These are phyloP conservation scores for Malassezia psittaci DNA, from an alignment of 1,284 basidiomycete genomes.

Conservation along the genomic window DNA sequence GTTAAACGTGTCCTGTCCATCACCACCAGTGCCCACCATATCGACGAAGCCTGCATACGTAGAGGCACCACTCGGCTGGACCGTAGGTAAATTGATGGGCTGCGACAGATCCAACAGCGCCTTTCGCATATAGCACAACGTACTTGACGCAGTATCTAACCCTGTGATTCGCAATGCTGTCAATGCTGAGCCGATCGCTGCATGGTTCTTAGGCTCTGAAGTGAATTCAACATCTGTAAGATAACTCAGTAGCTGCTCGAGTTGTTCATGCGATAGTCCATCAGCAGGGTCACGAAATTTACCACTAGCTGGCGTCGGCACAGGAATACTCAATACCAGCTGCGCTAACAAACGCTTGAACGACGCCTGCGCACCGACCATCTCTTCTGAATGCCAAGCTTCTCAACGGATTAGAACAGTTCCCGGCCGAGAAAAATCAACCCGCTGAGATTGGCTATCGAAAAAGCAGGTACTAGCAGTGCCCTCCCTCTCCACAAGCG, in stretches of 20 bases:
- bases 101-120: conserved; percentile 26
- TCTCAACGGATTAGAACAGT: no score
- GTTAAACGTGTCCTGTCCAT: conserved; percentile 94
- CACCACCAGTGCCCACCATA: conserved; percentile 72
- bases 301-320: conserved; percentile 9
- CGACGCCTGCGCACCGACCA: conserved; percentile 9
- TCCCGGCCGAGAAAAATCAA: no score
- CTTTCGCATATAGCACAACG: conserved; percentile 29
- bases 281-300: background rate
- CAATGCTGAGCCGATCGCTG: conserved; percentile 38
- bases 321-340: conserved; percentile 11
- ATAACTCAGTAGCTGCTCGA: conserved; percentile 32
- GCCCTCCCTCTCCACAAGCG: background rate
- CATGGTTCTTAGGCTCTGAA: conserved; percentile 30
- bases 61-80: background rate
- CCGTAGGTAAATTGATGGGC: background rate
- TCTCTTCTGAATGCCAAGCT: background rate
- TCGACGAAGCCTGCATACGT: conserved; percentile 36
- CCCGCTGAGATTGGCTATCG: background rate
- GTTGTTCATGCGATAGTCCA: conserved; percentile 16
- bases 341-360: conserved; percentile 13
- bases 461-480: background rate
- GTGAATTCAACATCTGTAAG: conserved; percentile 43
- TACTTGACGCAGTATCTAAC: conserved; percentile 28
- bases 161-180: conserved; percentile 38